A percentile compares a stretch with the other conserved stretches of the same genome.
Conservation (phyloP, 1,284 basidiomycete genomes). For the Ustilago esculenta region DNA sequence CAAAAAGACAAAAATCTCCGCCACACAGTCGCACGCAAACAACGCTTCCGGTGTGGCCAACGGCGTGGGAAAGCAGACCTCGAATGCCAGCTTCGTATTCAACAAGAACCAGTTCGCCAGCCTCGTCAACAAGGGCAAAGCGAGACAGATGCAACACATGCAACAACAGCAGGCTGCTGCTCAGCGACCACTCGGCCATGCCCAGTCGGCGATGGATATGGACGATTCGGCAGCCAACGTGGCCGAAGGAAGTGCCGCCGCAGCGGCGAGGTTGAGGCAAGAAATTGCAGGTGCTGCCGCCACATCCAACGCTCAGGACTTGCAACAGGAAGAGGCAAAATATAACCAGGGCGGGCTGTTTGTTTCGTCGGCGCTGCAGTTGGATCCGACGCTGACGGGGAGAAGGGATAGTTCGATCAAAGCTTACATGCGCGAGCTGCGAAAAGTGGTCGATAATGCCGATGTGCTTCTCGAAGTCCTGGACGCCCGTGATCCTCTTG, state of each 20-base stretch:
- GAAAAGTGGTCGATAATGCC: constrained; percentile 91
- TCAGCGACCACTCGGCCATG: neutral
- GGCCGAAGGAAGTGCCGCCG: constrained; percentile 8
- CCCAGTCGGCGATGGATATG: constrained; percentile 1
- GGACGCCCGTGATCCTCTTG: constrained; percentile 65
- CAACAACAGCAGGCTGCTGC: constrained; percentile 25
- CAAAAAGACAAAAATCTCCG: constrained; percentile 38
- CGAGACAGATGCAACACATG: constrained; percentile 23
- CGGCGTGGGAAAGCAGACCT: constrained; percentile 28
- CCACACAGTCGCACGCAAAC: constrained; percentile 21
- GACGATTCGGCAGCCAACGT: constrained; percentile 1
- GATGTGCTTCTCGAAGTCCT: constrained; percentile 77
- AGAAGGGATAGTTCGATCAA: constrained; percentile 65
- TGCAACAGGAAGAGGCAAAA: neutral
- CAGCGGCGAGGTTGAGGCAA: constrained; percentile 12
- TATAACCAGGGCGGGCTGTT: constrained; percentile 1
- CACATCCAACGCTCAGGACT: constrained; percentile 11
- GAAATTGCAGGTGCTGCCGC: constrained; percentile 32
- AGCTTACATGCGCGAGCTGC: constrained; percentile 71
- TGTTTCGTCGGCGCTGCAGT: neutral
- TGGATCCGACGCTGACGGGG: constrained; percentile 44
- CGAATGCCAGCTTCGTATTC: constrained; percentile 40
- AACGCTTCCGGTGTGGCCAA: constrained; percentile 4
- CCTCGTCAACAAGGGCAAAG: constrained; percentile 44
- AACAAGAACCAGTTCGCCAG: constrained; percentile 37